phyloP scores from a whole-genome alignment of 805 yeast species.

The Schwanniomyces occidentalis region DNA sequence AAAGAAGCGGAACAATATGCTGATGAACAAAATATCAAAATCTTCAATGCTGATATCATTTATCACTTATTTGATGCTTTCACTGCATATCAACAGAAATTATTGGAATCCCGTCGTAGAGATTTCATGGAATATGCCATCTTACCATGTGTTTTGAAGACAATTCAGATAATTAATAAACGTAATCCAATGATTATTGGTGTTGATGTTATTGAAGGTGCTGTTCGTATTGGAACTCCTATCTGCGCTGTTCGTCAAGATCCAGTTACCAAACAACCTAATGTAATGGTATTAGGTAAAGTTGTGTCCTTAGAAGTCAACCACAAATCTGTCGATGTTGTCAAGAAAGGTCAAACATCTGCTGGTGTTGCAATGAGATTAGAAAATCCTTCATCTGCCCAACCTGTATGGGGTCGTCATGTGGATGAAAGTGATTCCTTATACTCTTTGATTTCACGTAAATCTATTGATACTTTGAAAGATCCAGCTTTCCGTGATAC shows the following conservation, averaged over 20 bases:
- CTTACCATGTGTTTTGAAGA: conserved; percentile 93
- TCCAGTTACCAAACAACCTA: conserved; percentile 77
- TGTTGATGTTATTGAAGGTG: conserved; percentile 94
- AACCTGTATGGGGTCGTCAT: conserved; percentile 99
- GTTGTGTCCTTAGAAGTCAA: conserved; percentile 94
- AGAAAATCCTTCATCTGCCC: conserved; percentile 87
- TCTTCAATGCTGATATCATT: conserved; percentile 94
- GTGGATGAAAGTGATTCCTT: conserved; percentile 89
- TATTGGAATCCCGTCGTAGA: conserved; percentile 86
- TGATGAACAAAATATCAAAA: conserved; percentile 83
- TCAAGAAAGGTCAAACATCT: conserved; percentile 91
- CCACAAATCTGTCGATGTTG: conserved; percentile 77
- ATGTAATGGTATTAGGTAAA: conserved; percentile 75
- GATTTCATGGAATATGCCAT: conserved; percentile 87
- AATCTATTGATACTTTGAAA: conserved; percentile 93
- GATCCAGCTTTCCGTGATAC: conserved; percentile 97
- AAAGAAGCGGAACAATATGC: conserved; percentile 99
- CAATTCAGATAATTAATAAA: conserved; percentile 94
- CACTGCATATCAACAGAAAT: conserved; percentile 84
- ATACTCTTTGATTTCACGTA: conserved; percentile 88
- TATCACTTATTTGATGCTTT: conserved; percentile 95
- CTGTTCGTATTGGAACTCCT: conserved; percentile 89
- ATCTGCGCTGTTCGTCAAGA: conserved; percentile 90
- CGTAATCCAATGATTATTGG: conserved; percentile 99
- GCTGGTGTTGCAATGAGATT: conserved; percentile 99